Percentiles rank a stretch among this genome's conserved stretches.
These are phyloP conservation scores for Tuber borchii DNA, from an alignment of 495 filamentous ascomycete species.

Conservation along the genomic window DNA sequence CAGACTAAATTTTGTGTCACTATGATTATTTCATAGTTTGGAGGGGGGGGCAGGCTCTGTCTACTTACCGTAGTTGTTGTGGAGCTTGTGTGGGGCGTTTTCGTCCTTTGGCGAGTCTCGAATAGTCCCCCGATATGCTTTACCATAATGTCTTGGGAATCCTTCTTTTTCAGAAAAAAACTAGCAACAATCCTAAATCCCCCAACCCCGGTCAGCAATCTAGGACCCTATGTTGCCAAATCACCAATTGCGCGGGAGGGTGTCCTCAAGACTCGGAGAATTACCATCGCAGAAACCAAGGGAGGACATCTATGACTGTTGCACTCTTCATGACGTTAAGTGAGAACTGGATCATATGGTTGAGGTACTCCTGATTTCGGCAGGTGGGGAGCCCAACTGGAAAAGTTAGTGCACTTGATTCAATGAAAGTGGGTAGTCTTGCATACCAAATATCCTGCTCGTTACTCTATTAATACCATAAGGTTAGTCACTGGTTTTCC, in stretches of 20 bases:
- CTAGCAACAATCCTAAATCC: neutral
- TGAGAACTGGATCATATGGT: neutral
- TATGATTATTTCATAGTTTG: no score
- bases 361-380: neutral
- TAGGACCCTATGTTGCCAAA: neutral
- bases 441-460: neutral
- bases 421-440: neutral
- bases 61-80: no score
- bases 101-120: slow-evolving; percentile 31
- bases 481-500: no score
- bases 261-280: no score
- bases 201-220: neutral
- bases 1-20: neutral
- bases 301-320: neutral
- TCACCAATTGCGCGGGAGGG: no score
- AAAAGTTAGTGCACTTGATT: no score
- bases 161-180: neutral
- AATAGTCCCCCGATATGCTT: slow-evolving; percentile 32
- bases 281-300: neutral
- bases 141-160: neutral
- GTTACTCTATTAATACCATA: neutral
- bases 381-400: neutral
- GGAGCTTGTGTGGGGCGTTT: neutral
- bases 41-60: no score
- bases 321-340: neutral